Evolutionary conservation across 495 filamentous ascomycete genomes (phyloP).

Genomic region (Penicillium daleae): DNA sequence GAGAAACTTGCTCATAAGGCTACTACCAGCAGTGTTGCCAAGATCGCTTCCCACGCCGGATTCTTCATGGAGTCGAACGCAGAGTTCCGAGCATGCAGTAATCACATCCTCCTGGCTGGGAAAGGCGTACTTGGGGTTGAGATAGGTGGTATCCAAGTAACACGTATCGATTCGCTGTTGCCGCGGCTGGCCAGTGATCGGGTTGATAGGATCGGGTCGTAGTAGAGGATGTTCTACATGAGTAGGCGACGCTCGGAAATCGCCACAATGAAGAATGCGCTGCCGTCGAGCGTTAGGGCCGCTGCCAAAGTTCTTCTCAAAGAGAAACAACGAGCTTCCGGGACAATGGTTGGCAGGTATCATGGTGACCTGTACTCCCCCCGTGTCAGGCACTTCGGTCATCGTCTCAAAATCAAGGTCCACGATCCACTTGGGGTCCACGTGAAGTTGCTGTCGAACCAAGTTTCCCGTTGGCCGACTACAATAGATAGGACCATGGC

Average conservation of each 20-base stretch:
- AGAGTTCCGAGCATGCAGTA: slow-evolving; percentile 85
- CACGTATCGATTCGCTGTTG: slow-evolving; percentile 92
- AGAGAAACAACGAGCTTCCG: slow-evolving; percentile 90
- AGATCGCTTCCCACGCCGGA: slow-evolving; percentile 53
- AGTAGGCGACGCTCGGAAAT: slow-evolving; percentile 88
- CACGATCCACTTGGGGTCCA: slow-evolving; percentile 83
- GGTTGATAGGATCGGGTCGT: slow-evolving; percentile 70
- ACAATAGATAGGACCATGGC: slow-evolving; percentile 94
- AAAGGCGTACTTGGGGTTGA: slow-evolving; percentile 95
- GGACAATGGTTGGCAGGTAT: slow-evolving; percentile 98
- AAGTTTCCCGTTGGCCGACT: slow-evolving; percentile 89
- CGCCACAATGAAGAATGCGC: slow-evolving; percentile 90
- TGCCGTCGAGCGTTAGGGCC: slow-evolving; percentile 63
- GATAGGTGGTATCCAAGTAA: slow-evolving; percentile 96
- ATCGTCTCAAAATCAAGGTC: slow-evolving; percentile 85
- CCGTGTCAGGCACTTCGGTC: slow-evolving; percentile 75
- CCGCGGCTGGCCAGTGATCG: slow-evolving; percentile 65
- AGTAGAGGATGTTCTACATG: slow-evolving; percentile 85
- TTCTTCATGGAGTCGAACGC: slow-evolving; percentile 67
- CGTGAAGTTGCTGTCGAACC: slow-evolving; percentile 80
- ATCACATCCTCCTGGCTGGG: slow-evolving; percentile 87
- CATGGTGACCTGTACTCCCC: slow-evolving; percentile 87
- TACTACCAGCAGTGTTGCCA: slow-evolving; percentile 40
- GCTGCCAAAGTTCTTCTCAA: slow-evolving; percentile 73
- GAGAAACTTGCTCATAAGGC: slow-evolving; percentile 68